phyloP scores from a whole-genome alignment of 768 basidiomycete species.

The Lentinula sp. region DNA sequence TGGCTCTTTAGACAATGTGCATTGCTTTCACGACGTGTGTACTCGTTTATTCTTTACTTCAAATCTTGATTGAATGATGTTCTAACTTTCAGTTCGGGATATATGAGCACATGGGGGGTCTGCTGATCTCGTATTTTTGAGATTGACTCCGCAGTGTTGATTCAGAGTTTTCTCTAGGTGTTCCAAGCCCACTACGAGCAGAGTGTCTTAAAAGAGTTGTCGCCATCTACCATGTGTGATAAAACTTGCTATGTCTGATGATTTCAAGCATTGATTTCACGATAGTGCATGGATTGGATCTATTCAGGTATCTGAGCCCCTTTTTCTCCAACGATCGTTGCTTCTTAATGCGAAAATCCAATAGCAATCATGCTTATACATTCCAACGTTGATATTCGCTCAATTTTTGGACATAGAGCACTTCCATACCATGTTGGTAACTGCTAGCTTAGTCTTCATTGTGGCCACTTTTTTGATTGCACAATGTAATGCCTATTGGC shows the following conservation, averaged over 20 bases:
- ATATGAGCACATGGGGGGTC: neutral
- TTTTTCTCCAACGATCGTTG: neutral
- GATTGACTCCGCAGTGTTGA: neutral
- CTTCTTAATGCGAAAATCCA: neutral
- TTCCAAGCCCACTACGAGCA: neutral
- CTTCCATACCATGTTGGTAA: neutral
- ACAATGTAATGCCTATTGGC: neutral
- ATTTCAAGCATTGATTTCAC: neutral
- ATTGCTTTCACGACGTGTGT: neutral
- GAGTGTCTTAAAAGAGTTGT: neutral
- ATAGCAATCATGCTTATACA: neutral
- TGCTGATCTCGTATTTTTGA: neutral
- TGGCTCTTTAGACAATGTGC: neutral
- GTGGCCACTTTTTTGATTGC: neutral
- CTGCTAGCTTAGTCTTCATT: neutral
- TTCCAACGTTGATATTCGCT: neutral
- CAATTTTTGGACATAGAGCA: neutral
- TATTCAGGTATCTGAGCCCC: neutral
- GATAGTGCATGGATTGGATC: neutral
- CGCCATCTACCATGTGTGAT: neutral
- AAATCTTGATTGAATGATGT: neutral
- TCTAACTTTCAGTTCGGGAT: neutral
- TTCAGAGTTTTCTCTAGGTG: neutral
- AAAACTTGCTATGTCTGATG: neutral
- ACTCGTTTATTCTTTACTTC: neutral